Evolutionary conservation across 345 rosid genomes (phyloP).

Genomic region (Ricinus communis): DNA sequence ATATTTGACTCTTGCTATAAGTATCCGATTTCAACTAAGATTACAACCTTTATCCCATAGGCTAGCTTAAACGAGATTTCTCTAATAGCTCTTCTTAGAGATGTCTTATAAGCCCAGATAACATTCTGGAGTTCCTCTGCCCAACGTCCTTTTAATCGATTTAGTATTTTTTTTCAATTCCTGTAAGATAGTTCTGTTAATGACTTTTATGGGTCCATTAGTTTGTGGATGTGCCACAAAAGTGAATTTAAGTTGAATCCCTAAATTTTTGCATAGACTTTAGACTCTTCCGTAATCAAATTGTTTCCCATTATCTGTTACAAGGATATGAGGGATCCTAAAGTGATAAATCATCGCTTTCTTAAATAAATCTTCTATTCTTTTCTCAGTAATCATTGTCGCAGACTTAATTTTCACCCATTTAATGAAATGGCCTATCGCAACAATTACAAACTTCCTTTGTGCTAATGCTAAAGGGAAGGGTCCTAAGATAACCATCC

Average conservation of each 20-base stretch:
- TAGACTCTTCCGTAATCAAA: too few relatives aligned
- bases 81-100: not conserved
- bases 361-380: too few relatives aligned
- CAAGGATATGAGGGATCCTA: not conserved
- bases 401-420: too few relatives aligned
- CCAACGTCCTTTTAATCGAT: not conserved
- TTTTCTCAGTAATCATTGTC: too few relatives aligned
- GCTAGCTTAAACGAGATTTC: not conserved
- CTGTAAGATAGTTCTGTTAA: not conserved
- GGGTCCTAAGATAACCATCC: too few relatives aligned
- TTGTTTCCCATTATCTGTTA: too few relatives aligned
- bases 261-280: too few relatives aligned
- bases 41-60: too few relatives aligned
- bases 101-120: not conserved
- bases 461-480: too few relatives aligned
- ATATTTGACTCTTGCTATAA: not conserved
- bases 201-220: not conserved
- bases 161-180: not conserved
- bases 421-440: too few relatives aligned
- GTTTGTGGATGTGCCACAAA: not conserved
- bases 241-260: not conserved
- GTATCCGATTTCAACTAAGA: not conserved
- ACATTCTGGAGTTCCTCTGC: not conserved
- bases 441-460: too few relatives aligned
- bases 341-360: too few relatives aligned